These are phyloP conservation scores for Phoenix roebelenii DNA, from an alignment of 176 grass and related monocot species.

Conservation along the genomic window DNA sequence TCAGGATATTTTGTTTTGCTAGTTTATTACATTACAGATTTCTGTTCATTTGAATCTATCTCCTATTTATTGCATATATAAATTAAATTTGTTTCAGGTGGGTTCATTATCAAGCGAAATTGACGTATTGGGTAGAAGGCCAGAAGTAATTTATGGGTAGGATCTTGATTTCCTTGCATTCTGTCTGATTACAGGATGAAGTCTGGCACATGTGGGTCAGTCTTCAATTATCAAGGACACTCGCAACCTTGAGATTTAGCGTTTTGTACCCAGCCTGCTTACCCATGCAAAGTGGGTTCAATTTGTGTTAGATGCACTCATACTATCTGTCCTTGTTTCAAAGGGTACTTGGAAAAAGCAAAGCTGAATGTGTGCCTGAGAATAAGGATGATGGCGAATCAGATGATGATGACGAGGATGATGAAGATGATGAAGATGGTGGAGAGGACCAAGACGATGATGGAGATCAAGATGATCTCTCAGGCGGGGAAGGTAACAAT, in stretches of 20 bases:
- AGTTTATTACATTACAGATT: too few relatives aligned
- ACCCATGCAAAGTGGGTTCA: too few relatives aligned
- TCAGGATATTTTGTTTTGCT: too few relatives aligned
- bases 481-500: conserved; percentile 32
- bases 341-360: conserved; percentile 46
- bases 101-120: background rate
- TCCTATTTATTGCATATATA: background rate
- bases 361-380: conserved; percentile 32
- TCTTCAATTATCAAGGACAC: too few relatives aligned
- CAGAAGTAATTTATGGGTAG: conserved; percentile 7
- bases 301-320: too few relatives aligned
- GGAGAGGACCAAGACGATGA: conserved; percentile 32
- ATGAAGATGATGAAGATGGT: conserved; percentile 37
- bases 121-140: background rate
- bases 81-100: background rate
- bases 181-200: too few relatives aligned
- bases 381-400: conserved; percentile 62
- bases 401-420: conserved; percentile 34
- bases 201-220: too few relatives aligned
- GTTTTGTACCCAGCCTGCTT: too few relatives aligned
- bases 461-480: conserved; percentile 39
- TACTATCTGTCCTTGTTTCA: background rate
- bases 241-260: too few relatives aligned
- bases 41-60: background rate
- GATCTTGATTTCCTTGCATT: conserved; percentile 4